Conservation (phyloP, 1,139 yeast genomes). For the Taphrina communis region DNA sequence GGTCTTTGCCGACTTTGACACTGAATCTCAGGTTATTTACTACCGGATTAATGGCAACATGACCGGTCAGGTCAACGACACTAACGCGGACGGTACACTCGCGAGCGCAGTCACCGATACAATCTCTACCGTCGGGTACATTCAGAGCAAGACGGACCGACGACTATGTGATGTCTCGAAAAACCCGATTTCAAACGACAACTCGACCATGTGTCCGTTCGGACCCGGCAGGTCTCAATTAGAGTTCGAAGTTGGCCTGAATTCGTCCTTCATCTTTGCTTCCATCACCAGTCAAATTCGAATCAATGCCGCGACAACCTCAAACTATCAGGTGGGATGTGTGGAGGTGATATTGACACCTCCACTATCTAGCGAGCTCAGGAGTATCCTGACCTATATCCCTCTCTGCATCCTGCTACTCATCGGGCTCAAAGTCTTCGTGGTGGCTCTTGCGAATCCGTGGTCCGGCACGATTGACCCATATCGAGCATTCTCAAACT, state of each 20-base stretch:
- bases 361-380: constrained; percentile 19
- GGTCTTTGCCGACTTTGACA: constrained; percentile 20
- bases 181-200: not conserved
- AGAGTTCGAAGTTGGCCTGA: constrained; percentile 24
- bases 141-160: constrained; percentile 18
- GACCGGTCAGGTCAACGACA: constrained; percentile 28
- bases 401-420: constrained; percentile 56
- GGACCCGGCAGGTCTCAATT: constrained; percentile 27
- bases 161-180: constrained; percentile 27
- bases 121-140: constrained; percentile 24
- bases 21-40: constrained; percentile 6
- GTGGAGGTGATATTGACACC: constrained; percentile 33
- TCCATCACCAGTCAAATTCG: constrained; percentile 33
- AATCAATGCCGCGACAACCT: constrained; percentile 25
- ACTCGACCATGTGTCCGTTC: constrained; percentile 26
- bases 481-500: constrained; percentile 61
- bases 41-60: constrained; percentile 29
- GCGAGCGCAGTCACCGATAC: constrained; percentile 40
- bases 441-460: constrained; percentile 52
- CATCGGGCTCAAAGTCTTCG: constrained; percentile 56
- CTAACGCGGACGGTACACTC: constrained; percentile 34
- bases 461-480: constrained; percentile 61
- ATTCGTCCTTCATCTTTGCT: constrained; percentile 28
- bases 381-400: constrained; percentile 55
- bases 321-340: constrained; percentile 35